phyloP scores from a whole-genome alignment of 768 basidiomycete genomes.

The Terana coerulea region DNA sequence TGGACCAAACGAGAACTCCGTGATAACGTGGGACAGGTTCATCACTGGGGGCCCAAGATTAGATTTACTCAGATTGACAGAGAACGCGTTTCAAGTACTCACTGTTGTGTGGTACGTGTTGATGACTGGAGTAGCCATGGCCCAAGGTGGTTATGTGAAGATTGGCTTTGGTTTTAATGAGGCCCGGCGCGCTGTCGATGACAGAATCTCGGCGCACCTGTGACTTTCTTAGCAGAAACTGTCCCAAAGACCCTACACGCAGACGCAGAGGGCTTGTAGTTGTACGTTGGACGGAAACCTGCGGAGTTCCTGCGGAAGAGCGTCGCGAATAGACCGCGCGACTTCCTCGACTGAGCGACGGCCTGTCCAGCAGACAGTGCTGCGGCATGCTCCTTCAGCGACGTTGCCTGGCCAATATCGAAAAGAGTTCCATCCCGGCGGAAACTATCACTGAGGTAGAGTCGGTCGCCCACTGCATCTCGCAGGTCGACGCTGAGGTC shows the following conservation, averaged over 20 bases:
- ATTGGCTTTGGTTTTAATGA: conserved; percentile 51
- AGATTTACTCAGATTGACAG: neutral
- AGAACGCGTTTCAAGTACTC: conserved; percentile 29
- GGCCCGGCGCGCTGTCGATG: too few species aligned
- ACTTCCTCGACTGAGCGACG: conserved; percentile 67
- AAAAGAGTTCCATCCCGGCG: conserved; percentile 84
- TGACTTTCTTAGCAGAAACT: conserved; percentile 83
- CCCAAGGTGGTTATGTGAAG: conserved; percentile 93
- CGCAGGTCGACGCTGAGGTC: conserved; percentile 85
- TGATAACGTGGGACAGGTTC: conserved; percentile 96
- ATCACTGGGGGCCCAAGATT: conserved; percentile 53
- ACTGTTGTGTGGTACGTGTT: conserved; percentile 88
- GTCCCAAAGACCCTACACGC: conserved; percentile 89
- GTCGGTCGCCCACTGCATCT: conserved; percentile 89
- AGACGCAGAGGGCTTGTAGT: conserved; percentile 59
- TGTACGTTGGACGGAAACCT: conserved; percentile 69
- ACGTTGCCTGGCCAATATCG: conserved; percentile 75
- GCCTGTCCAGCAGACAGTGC: conserved; percentile 68
- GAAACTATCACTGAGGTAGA: conserved; percentile 78
- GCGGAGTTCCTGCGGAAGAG: conserved; percentile 43
- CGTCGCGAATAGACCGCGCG: conserved; percentile 67
- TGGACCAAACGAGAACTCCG: conserved; percentile 95
- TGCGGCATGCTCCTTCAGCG: conserved; percentile 65
- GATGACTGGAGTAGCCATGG: conserved; percentile 85
- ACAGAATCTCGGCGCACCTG: conserved; percentile 44